Evolutionary conservation across 176 grass and related monocot species (phyloP).

Genomic region (Zoysia japonica): DNA sequence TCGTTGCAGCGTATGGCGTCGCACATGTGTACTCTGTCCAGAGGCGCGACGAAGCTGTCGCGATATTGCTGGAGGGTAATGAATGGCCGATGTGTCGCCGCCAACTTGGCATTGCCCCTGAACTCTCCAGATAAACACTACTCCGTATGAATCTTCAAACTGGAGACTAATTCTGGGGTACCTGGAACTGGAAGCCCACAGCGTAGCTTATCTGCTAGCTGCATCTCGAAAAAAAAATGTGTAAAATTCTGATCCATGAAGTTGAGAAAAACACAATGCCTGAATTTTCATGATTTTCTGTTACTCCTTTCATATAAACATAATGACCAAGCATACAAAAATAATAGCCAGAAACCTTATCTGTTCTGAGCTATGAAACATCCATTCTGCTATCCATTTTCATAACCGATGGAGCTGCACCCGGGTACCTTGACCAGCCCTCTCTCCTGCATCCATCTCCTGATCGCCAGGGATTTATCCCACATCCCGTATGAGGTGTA

Average conservation of each 20-base stretch:
- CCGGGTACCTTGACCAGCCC: constrained; percentile 64
- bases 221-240: too few species aligned
- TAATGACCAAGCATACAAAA: constrained; percentile 1
- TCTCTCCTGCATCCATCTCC: constrained; percentile 60
- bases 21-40: too few species aligned
- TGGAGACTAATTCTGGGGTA: background rate
- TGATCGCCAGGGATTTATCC: constrained; percentile 57
- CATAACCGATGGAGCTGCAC: constrained; percentile 48
- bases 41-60: too few species aligned
- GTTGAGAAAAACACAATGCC: background rate
- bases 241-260: background rate
- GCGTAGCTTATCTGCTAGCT: background rate
- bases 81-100: background rate
- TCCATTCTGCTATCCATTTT: constrained; percentile 45
- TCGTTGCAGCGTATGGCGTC: too few species aligned
- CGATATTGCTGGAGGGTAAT: background rate
- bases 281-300: background rate
- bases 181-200: background rate
- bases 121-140: background rate
- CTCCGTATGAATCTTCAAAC: background rate
- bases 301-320: background rate
- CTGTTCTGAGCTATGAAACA: background rate
- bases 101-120: background rate
- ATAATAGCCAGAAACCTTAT: background rate
- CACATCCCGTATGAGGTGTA: constrained; percentile 64